Percentiles rank a stretch among this genome's conserved stretches.
Evolutionary conservation across 169 alveolate genomes (phyloP).

Genomic region (Perkinsus olseni): DNA sequence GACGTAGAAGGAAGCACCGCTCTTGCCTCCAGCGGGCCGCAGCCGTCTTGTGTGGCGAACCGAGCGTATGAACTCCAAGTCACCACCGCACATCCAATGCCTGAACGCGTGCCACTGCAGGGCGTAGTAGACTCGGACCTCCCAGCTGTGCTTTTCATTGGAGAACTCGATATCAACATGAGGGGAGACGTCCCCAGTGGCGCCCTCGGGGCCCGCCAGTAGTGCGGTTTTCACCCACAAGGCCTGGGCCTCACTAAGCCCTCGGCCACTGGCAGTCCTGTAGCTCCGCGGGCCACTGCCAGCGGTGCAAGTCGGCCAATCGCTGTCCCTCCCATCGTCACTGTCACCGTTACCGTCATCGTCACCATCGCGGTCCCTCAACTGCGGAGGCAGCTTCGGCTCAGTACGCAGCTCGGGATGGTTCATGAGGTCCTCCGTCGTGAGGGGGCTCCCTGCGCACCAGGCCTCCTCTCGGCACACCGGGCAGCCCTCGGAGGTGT

Average conservation of each 20-base stretch:
- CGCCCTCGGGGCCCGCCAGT: neutral
- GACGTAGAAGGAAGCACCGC: conserved; percentile 1
- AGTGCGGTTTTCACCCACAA: neutral
- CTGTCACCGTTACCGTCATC: neutral
- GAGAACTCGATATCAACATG: neutral
- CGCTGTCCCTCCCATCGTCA: neutral
- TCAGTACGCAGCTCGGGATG: neutral
- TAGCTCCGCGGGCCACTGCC: neutral
- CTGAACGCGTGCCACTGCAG: neutral
- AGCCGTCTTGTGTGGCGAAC: neutral
- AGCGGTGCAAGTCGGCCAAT: neutral
- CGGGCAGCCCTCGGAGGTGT: neutral
- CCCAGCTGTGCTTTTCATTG: conserved; percentile 1
- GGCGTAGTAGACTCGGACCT: neutral
- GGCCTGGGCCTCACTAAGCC: neutral
- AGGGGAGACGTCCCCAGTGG: neutral
- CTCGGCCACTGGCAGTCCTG: neutral
- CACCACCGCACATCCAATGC: neutral
- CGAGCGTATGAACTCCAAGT: neutral
- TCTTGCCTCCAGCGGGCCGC: neutral
- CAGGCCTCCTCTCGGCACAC: neutral
- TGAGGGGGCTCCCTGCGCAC: neutral
- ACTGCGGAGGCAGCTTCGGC: neutral
- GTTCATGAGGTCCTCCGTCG: neutral
- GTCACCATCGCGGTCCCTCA: neutral